Base-by-base conservation (phyloP, 2,329 filamentous ascomycete species). In the Pseudomassariella vexata region DNA sequence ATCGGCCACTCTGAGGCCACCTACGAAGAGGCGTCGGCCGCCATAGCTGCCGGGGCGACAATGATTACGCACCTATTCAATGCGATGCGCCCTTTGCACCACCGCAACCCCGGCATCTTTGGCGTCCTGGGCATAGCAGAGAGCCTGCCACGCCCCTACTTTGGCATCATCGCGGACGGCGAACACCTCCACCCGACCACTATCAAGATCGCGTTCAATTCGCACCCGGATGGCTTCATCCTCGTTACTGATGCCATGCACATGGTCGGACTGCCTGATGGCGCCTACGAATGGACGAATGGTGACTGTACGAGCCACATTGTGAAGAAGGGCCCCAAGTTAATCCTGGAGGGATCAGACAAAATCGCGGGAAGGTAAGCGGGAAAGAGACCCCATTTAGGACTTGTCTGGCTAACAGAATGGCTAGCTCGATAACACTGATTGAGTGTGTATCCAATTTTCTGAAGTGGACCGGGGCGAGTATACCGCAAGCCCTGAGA, bases 11-110 rank as follows among this genome's bases (percentile, higher is more conserved):
- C 86, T 0, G 85, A 94, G 55, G 84, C 87, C 10, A 86, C 83
- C 0, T 94, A 90, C 53, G 85, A 94, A 57, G 72, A 90, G 52
- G 86, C 85, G 1, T 77, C 81, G 4, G 61, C 65, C 5, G 84
- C 85, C 14, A 73, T 92, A 4, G 66, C 65, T n/a, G 70, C 78
- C 6, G 88, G 88, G 31, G 85, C 85, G 2, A 84, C 75, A 29
- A 94, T 94, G 85, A 84, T 95, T 44, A 95, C 88, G 0, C 88
- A 95, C 51, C 70, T 95, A 2, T 95, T 94, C 74, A 95, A 95
- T 55, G 88, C 88, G 17, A 95, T 95, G 88, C 74, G 80, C 1
- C 87, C 87, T 10, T 76, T 94, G 30, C 85, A 92, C 56, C 87
- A 95, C 66, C 82, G 89, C 36, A 88, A 95, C 57, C 88, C 89